A percentile compares a stretch with the other conserved stretches of the same genome.
These are phyloP conservation scores for Achaetomium macrosporum DNA, from an alignment of 2,329 filamentous ascomycete species.

Conservation along the genomic window DNA sequence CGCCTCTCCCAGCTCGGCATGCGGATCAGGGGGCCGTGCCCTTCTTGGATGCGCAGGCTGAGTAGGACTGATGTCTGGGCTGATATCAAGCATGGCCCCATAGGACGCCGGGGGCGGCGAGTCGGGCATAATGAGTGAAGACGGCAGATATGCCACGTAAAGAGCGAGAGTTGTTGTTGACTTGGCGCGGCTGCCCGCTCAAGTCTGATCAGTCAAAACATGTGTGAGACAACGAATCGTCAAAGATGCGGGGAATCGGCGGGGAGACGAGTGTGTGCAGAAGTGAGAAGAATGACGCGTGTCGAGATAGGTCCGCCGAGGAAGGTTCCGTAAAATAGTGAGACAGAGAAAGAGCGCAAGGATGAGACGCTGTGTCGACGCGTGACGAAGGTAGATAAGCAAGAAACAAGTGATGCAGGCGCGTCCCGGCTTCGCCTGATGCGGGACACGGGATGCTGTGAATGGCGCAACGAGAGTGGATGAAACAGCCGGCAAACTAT, in stretches of 20 bases:
- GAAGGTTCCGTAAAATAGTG: not conserved
- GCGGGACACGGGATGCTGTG: conserved; percentile 15
- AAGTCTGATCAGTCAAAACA: not conserved
- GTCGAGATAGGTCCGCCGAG: not conserved
- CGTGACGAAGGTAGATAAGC: conserved; percentile 13
- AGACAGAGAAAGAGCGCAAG: not conserved
- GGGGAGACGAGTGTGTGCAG: not conserved
- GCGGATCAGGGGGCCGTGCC: conserved; percentile 35
- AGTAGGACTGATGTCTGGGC: conserved; percentile 29
- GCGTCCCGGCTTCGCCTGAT: conserved; percentile 18
- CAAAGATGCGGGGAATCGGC: not conserved
- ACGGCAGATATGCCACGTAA: conserved; percentile 9
- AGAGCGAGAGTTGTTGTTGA: not conserved
- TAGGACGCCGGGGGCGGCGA: conserved; percentile 17
- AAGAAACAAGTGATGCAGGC: conserved; percentile 17
- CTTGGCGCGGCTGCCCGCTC: not conserved
- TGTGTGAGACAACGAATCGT: not conserved
- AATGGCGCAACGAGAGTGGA: conserved; percentile 19
- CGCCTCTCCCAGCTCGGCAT: conserved; percentile 26
- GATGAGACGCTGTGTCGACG: conserved; percentile 10
- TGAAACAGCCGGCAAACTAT: conserved; percentile 15
- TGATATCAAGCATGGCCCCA: conserved; percentile 28
- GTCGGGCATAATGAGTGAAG: conserved; percentile 22
- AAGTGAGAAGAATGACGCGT: not conserved
- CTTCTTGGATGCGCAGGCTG: conserved; percentile 32